A percentile compares a stretch with the other conserved stretches of the same genome.
Conservation (phyloP, 2,329 filamentous ascomycete genomes). For the Fusarium pseudograminearum region DNA sequence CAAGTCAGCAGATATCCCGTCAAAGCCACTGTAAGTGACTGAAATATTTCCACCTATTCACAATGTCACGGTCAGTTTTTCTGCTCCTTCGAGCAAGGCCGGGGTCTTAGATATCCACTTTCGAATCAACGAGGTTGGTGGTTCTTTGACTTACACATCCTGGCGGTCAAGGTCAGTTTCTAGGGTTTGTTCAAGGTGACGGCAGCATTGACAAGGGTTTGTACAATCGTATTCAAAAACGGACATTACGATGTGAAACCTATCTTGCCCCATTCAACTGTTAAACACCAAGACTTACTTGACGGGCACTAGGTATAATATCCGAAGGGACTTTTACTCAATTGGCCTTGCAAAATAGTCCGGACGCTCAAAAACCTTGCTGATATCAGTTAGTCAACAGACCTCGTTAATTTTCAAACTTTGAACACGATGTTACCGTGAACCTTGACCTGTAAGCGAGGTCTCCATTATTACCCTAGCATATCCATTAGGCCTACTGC, state of each 20-base stretch:
- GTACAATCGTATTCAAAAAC: background rate
- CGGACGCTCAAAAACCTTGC: background rate
- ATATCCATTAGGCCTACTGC: background rate
- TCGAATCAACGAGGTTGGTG: conserved; percentile 4
- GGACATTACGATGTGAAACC: background rate
- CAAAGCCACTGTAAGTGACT: background rate
- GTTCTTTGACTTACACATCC: background rate
- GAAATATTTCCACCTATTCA: background rate
- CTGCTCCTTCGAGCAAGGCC: background rate
- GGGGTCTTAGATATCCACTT: conserved; percentile 5
- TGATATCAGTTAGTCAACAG: background rate
- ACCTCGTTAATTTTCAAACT: conserved; percentile 5
- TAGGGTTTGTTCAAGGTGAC: background rate
- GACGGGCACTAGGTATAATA: background rate
- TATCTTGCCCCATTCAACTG: conserved; percentile 2
- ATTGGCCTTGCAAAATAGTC: background rate
- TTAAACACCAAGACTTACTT: background rate
- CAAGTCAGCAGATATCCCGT: background rate
- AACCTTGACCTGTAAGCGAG: background rate
- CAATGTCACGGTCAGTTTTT: background rate
- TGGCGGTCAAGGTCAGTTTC: conserved; percentile 1
- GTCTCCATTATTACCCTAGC: conserved; percentile 4
- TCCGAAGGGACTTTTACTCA: conserved; percentile 2
- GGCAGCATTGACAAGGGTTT: background rate
- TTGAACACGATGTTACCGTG: conserved; percentile 1